phyloP scores from a whole-genome alignment of 2,329 filamentous ascomycete species.

The Penicillium palitans region DNA sequence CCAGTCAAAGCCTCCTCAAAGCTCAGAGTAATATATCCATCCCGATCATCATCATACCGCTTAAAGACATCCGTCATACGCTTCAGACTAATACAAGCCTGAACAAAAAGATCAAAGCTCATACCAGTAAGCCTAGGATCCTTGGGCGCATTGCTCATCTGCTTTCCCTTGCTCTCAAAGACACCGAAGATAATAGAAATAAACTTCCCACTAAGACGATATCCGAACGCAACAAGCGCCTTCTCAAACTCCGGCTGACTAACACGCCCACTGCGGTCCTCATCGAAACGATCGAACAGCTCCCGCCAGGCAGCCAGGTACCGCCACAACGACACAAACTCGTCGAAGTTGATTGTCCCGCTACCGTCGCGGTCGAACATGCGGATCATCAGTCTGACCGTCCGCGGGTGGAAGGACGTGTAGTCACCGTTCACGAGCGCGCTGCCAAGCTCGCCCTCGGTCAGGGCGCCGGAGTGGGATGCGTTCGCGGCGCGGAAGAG shows the following conservation, averaged over 20 bases:
- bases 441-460: slow-evolving; percentile 80
- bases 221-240: slow-evolving; percentile 89
- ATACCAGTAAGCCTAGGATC: slow-evolving; percentile 57
- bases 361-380: slow-evolving; percentile 96
- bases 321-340: slow-evolving; percentile 95
- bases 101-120: slow-evolving; percentile 95
- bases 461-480: slow-evolving; percentile 74
- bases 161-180: slow-evolving; percentile 66
- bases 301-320: slow-evolving; percentile 93
- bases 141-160: slow-evolving; percentile 39
- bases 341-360: slow-evolving; percentile 87
- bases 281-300: slow-evolving; percentile 93
- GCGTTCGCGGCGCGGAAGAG: slow-evolving; percentile 89
- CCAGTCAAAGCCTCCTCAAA: slow-evolving; percentile 78
- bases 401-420: slow-evolving; percentile 88
- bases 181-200: slow-evolving; percentile 81
- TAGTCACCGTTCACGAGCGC: slow-evolving; percentile 97
- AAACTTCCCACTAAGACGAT: slow-evolving; percentile 81
- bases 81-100: slow-evolving; percentile 94
- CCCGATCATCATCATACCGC: slow-evolving; percentile 94
- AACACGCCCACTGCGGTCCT: slow-evolving; percentile 83
- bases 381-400: slow-evolving; percentile 97
- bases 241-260: slow-evolving; percentile 83
- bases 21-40: slow-evolving; percentile 84
- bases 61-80: slow-evolving; percentile 99